Evolutionary conservation across 169 alveolate genomes (phyloP), one percentile per base, ranked within the genome.

Genomic region (Besnoitia besnoiti): DNA sequence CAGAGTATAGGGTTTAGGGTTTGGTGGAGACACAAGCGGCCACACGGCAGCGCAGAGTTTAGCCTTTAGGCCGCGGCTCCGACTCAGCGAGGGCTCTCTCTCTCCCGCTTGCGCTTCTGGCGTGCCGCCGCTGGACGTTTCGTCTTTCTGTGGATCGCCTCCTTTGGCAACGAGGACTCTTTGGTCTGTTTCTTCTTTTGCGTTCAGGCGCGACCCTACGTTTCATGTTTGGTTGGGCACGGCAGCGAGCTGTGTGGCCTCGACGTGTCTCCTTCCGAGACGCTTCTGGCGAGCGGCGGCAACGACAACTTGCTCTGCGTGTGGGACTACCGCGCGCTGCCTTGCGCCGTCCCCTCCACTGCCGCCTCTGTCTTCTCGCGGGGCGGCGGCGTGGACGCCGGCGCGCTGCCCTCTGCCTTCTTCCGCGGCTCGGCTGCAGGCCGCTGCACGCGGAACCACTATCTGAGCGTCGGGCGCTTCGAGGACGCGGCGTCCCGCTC

Each of bases 281-380:
- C 85, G 73, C 95, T 85, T 91, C 94, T 98, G 80, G 99, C 99
- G 24, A 96, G 99, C 46, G 99, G 99, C 35, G 99, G 99, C 46
- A 99, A 99, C 94, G 99, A 99, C 90, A 98, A 98, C 95, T 97
- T 98, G 95, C 95, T 99, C 50, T 96, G 95, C 85, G 96, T 98
- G 35, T 99, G 99, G 99, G 85, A 92, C 46, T 19, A 59, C 75
- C 85, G 92, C 67, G 12, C 67, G 67, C 67, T 55, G 67, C 67
- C 67, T 3, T 73, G 16, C 82, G 5, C 46, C 82, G 47, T 73
- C 82, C n/a, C 44, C 46, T 19, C 79, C 19, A 10, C 79, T 62
- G 14, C 79, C 19, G 44, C 19, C 79, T 62, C 79, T 24, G 33
- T 73, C 82, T 7, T 19, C 82, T 7, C 67, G 33, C 67, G 27